These are phyloP conservation scores for Mycena galericulata DNA, from an alignment of 768 basidiomycete species.

Conservation along the genomic window DNA sequence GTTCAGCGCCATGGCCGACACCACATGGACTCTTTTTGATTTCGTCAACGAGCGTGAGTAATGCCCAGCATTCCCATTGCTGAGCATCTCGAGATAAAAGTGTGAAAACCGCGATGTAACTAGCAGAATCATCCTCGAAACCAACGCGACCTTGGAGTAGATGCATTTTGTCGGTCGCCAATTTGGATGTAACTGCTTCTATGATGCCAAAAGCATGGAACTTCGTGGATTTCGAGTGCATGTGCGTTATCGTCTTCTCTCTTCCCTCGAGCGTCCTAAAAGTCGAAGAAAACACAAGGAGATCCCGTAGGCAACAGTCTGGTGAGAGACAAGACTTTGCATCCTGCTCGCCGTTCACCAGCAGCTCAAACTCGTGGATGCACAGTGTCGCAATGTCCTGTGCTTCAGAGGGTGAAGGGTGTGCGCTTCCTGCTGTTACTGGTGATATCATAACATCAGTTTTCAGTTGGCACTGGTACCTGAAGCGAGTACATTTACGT, in stretches of 20 bases:
- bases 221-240: background rate
- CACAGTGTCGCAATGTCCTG: background rate
- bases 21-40: background rate
- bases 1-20: no score
- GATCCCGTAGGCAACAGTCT: conserved; percentile 6
- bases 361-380: background rate
- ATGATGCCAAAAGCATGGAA: background rate
- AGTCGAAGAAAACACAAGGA: conserved; percentile 10
- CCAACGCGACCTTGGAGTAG: conserved; percentile 3
- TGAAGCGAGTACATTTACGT: background rate
- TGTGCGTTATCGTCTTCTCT: background rate
- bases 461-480: background rate
- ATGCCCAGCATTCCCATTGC: conserved; percentile 2
- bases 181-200: background rate
- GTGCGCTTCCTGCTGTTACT: no score
- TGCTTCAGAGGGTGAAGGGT: background rate
- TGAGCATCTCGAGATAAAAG: background rate
- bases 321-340: background rate
- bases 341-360: background rate
- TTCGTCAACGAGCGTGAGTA: background rate
- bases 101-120: background rate
- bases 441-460: no score
- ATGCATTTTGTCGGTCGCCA: background rate
- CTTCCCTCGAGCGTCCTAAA: conserved; percentile 6
- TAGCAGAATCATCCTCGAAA: background rate